Base-by-base conservation (phyloP, 345 rosid genomes). In the Gossypium stocksii region DNA sequence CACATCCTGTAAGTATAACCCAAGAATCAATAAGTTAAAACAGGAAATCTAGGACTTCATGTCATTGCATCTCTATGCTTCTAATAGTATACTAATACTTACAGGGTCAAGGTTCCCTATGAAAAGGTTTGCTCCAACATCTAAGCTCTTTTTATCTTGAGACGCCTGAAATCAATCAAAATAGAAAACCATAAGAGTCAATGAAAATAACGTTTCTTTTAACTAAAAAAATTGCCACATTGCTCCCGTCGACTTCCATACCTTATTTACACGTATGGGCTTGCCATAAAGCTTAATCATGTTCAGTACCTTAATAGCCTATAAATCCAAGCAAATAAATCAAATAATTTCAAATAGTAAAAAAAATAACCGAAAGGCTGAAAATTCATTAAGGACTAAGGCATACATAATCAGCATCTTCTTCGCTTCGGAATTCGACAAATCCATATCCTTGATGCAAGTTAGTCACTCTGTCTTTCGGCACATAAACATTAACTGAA, bases 131-230 rank as follows among this genome's bases (percentile, higher is more conserved):
- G 99, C 99, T 65, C 99, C 98, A 44, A 95, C 98, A 72, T 95
- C 99, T 86, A 93, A 82, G 76, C 97, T 95, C 87, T 95, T 95
- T 82, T 95, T 95, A 84, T 95, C 99, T 89, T 95, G 99, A 22
- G 99, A 87, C 9, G 98, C 97, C 99, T 95, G 79, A 70, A 78
- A 65, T 71, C 74, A 77, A n/a, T 44, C 34, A 23, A 68, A 56
- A 17, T 23, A 51, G 45, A 63, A 58, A 54, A 58, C 70, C 65
- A 58, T 51, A 68, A 15, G 19, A 65, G 43, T 19, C 71, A 48
- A 74, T 22, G 43, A 29, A 56, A 16, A 60, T 1, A 41, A 17
- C 2, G 41, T 3, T 14, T 72, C 57, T 23, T 58, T 19, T 25
- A 29, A 12, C 9, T n/a, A 15, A 20, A n/a, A 72, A 22, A 72